Base-by-base conservation (phyloP, 2,329 filamentous ascomycete species). In the Ilyonectria mors-panacis region DNA sequence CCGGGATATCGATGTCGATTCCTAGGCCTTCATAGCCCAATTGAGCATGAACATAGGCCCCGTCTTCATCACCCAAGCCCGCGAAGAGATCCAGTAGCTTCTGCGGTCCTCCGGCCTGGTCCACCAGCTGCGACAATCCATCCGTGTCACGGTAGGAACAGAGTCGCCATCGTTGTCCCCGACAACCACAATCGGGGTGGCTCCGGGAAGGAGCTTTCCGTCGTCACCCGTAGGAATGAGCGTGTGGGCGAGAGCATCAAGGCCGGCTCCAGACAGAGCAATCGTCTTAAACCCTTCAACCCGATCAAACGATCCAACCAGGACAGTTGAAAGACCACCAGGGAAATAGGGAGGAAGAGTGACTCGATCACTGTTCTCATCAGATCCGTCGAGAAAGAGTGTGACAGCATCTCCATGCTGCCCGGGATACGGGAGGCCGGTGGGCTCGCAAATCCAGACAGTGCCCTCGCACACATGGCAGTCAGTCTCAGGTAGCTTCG, bases 391-490 rank as follows among this genome's bases (percentile, higher is more conserved):
- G 10, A 53, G 48, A 23, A 35, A 55, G 10, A 63, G 45, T 4
- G 59, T 66, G 4, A 57, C 13, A 17, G 53, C 15, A n/a, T 59
- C 47, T 2, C 28, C 23, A 4, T 37, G 23, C 0, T 10, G 5
- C 10, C 35, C 48, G 21, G 58, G 58, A 39, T 47, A 62, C 6
- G 59, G 51, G 7, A 10, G 13, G 13, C 60, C 62, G 1, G 62
- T 68, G 10, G 75, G 75, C 45, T 77, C 73, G 54, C 67, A 76
- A 53, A 78, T 74, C 23, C 71, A 66, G 50, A 76, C 71, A 15
- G 75, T 77, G 0, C 74, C 73, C 42, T 72, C 48, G 30, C 75
- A 76, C 13, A 35, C 54, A 28, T 70, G 47, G 54, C 75, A 77
- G 39, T 60, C 44, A 9, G 70, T 68, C 21, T 67, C 30, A 10